phyloP scores from a whole-genome alignment of 2,329 filamentous ascomycete genomes.

The Penicillium verrucosum region DNA sequence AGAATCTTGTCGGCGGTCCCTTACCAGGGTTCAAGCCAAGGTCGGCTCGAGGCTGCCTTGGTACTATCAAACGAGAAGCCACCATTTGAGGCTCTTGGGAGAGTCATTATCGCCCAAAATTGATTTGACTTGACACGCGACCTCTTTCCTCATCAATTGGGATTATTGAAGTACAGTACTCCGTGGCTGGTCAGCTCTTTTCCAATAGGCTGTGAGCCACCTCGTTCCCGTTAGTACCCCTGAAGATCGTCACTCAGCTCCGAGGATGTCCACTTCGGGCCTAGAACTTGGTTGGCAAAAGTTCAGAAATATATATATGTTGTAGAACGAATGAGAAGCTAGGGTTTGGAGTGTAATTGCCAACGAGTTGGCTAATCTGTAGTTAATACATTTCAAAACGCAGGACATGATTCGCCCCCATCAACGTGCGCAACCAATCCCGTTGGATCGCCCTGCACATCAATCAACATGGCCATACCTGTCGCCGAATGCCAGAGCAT shows the following conservation, averaged over 20 bases:
- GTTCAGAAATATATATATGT: neutral
- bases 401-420: neutral
- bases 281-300: neutral
- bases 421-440: slow-evolving; percentile 18
- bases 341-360: neutral
- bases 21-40: neutral
- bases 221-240: neutral
- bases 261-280: neutral
- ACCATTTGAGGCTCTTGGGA: neutral
- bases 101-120: neutral
- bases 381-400: neutral
- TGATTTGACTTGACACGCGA: neutral
- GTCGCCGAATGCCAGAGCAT: slow-evolving; percentile 51
- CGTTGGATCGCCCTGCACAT: slow-evolving; percentile 26
- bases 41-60: neutral
- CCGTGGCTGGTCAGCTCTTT: neutral
- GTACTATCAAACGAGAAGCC: neutral
- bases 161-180: neutral
- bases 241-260: neutral
- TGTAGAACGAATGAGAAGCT: neutral
- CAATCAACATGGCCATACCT: slow-evolving; percentile 45
- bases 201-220: neutral
- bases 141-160: neutral
- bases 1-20: neutral
- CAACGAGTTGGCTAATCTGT: neutral